A percentile compares a stretch with the other conserved stretches of the same genome.
phyloP scores from a whole-genome alignment of 495 filamentous ascomycete species.

The Neurospora pannonica region DNA sequence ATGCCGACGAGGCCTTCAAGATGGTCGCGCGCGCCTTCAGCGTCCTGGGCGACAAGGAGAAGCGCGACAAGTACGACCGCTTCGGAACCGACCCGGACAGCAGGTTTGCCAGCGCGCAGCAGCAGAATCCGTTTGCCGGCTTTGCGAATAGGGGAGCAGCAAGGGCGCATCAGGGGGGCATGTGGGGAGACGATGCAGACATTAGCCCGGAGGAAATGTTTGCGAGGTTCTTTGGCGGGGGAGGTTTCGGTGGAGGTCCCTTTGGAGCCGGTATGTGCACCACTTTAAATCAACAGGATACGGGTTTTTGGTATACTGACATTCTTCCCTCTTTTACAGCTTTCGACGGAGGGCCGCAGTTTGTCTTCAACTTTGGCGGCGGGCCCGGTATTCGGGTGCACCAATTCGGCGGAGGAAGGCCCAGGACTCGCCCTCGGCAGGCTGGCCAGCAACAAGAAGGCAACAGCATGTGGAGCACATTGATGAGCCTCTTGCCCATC shows the following conservation, averaged over 20 bases:
- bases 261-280: conserved; percentile 22
- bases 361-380: conserved; percentile 85
- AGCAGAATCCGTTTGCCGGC: conserved; percentile 63
- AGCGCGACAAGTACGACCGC: conserved; percentile 75
- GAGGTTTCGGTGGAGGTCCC: conserved; percentile 58
- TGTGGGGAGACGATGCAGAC: conserved; percentile 65
- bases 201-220: conserved; percentile 96
- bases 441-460: conserved; percentile 45
- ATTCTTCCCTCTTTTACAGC: conserved; percentile 14
- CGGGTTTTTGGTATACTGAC: background rate
- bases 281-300: background rate
- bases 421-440: conserved; percentile 61
- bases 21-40: conserved; percentile 93
- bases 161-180: conserved; percentile 40
- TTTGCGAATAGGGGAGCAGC: conserved; percentile 45
- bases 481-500: conserved; percentile 68
- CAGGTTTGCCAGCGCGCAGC: conserved; percentile 55
- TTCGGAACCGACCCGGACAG: conserved; percentile 89
- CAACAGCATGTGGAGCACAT: conserved; percentile 42
- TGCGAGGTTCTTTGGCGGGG: conserved; percentile 85
- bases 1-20: conserved; percentile 96
- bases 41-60: conserved; percentile 85
- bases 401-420: conserved; percentile 66
- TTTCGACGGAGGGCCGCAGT: conserved; percentile 68
- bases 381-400: conserved; percentile 77